These are phyloP conservation scores for Macrolepiota albuminosa DNA, from an alignment of 768 basidiomycete species.

Conservation along the genomic window DNA sequence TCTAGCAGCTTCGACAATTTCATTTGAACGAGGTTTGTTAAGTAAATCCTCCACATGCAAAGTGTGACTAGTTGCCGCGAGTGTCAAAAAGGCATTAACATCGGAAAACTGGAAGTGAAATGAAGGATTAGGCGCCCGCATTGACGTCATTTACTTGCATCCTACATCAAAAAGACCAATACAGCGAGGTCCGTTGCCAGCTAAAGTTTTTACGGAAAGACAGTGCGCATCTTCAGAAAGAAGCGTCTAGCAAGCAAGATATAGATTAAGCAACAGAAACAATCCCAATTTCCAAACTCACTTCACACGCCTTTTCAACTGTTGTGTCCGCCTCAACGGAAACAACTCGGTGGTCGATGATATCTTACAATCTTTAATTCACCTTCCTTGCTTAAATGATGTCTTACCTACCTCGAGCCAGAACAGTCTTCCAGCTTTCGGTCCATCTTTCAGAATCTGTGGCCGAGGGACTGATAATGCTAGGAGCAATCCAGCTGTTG, in stretches of 20 bases:
- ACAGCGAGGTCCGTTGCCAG: constrained; percentile 23
- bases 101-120: constrained; percentile 59
- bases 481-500: constrained; percentile 25
- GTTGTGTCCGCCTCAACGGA: constrained; percentile 63
- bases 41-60: constrained; percentile 55
- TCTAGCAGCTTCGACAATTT: constrained; percentile 71
- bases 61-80: constrained; percentile 77
- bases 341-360: constrained; percentile 67
- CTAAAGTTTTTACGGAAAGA: constrained; percentile 48
- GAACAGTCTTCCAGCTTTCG: constrained; percentile 47
- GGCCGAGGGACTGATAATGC: constrained; percentile 21
- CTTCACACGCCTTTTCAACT: constrained; percentile 83
- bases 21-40: constrained; percentile 53
- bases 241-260: constrained; percentile 39
- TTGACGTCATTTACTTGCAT: constrained; percentile 2
- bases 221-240: constrained; percentile 60
- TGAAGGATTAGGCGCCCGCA: background rate
- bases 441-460: constrained; percentile 45
- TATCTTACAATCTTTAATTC: constrained; percentile 35
- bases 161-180: constrained; percentile 76
- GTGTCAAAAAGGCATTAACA: constrained; percentile 81
- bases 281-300: constrained; percentile 25
- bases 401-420: constrained; percentile 61
- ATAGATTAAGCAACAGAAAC: constrained; percentile 5
- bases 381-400: background rate